Evolutionary conservation across 2,329 filamentous ascomycete genomes (phyloP), one percentile per base, ranked within the genome.

Genomic region (Ploettnerulaceae sp.): DNA sequence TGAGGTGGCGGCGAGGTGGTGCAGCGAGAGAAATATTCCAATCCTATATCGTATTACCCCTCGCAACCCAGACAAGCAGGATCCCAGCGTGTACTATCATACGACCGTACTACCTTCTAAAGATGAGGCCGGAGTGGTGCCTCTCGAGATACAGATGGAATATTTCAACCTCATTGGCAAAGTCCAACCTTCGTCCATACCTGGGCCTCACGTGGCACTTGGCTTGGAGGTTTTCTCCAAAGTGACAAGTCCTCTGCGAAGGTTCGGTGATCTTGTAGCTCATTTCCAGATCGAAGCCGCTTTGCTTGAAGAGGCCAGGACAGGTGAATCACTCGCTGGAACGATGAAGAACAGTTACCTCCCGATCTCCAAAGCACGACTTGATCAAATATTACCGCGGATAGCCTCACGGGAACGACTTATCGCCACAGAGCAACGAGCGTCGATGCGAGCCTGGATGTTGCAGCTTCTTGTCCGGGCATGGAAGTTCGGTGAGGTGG

Each of bases 271-370:
- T 62, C 66, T 85, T 36, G 61, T 85, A 24, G 72, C 76, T 1
- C 81, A 84, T 65, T 84, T 79, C 77, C 81, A 85, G 62, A 76
- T 85, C 51, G 74, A 82, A 57, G 75, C 74, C 2, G 73, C 77
- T 7, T 65, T 85, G 24, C 57, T 68, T 7, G 66, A 72, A 53
- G 73, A 76, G 61, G 53, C 59, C 25, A 64, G 60, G 29, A 56
- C 57, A 7, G 66, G 66, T 28, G 41, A 56, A n/a, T 63, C 64
- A 18, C 63, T 73, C 4, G 54, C 63, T 26, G 63, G 63, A 12
- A 66, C 60, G 48, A 62, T 45, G 3, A 49, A 44, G 7, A 54
- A 61, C 7, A 48, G 53, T 28, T 62, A 58, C 21, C 57, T 66
- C 12, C 62, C 62, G 0, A 65, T 63, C 29, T 43, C 50, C 14